Evolutionary conservation across 1,139 yeast species (phyloP), one percentile per base, ranked within the genome.

Genomic region (Trichomonascaceae sp.): DNA sequence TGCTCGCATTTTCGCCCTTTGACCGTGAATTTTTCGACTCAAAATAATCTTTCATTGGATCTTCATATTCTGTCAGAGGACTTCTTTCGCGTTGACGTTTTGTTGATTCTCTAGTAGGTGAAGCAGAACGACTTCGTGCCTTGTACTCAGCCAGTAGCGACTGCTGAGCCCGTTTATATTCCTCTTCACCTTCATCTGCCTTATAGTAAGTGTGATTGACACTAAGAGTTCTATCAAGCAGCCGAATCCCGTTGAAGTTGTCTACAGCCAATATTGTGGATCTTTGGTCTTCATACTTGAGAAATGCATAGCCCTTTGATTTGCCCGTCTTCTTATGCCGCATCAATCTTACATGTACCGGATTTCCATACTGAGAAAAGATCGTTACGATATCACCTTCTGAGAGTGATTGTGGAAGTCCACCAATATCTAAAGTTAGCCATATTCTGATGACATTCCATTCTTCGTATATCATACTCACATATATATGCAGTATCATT

Each of bases 351-450:
- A 91, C 68, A 65, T 87, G 90, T 0, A 87, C 85, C 0, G 97
- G 96, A 27, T 84, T 78, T 0, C 99, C 99, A 68, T 79, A 93
- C 66, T 93, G 98, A 3, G 96, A 86, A 66, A 93, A 93, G 43
- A 91, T 81, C 0, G 83, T 78, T 10, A 90, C 65, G 1, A 93
- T 69, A 64, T 93, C 98, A 45, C 83, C 83, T 63, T 87, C 96
- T 9, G 81, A 81, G 45, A 90, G 67, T 48, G 79, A 80, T 18
- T 64, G 70, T 12, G 90, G 85, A 19, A 93, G 69, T n/a, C 86
- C 83, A 0, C 96, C 95, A 32, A 91, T 82, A 63, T 71, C 79
- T 50, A 17, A 32, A 32, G 10, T 22, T 3, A 18, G 54, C 43
- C 38, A 54, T 47, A 46, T n/a, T n/a, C n/a, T n/a, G n/a, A n/a